phyloP scores from a whole-genome alignment of 306 rosid species.

The Pachyrhizus erosus region DNA sequence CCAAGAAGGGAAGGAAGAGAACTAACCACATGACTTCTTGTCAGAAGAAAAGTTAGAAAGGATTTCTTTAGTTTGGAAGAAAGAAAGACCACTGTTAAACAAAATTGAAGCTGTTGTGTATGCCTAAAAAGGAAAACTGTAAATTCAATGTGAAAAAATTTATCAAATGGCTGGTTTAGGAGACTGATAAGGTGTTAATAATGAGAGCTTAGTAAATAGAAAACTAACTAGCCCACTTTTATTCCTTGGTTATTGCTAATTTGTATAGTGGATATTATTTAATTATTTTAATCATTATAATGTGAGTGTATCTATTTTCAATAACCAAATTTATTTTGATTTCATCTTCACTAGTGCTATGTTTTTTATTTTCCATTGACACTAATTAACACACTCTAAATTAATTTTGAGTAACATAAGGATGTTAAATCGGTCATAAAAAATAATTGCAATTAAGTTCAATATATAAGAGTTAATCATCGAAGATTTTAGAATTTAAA shows the following conservation, averaged over 20 bases:
- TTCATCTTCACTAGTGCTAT: no score
- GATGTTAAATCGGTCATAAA: background rate
- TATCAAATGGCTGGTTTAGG: no score
- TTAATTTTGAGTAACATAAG: background rate
- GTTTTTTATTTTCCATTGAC: background rate
- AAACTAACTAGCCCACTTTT: no score
- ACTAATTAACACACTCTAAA: background rate
- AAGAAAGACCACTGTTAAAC: background rate
- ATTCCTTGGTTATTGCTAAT: no score
- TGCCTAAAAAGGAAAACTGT: background rate
- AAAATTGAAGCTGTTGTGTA: background rate
- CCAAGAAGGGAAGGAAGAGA: background rate
- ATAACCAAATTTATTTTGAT: no score
- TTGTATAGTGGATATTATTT: no score
- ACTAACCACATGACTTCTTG: no score
- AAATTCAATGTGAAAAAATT: no score
- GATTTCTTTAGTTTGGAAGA: background rate
- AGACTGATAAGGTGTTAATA: no score
- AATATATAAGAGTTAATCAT: background rate
- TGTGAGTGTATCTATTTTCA: no score
- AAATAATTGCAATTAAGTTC: background rate
- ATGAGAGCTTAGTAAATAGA: no score
- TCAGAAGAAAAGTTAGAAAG: background rate
- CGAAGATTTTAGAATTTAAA: background rate
- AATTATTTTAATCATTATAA: no score